Evolutionary conservation across 306 rosid genomes (phyloP).

Genomic region (Citrullus colocynthis): DNA sequence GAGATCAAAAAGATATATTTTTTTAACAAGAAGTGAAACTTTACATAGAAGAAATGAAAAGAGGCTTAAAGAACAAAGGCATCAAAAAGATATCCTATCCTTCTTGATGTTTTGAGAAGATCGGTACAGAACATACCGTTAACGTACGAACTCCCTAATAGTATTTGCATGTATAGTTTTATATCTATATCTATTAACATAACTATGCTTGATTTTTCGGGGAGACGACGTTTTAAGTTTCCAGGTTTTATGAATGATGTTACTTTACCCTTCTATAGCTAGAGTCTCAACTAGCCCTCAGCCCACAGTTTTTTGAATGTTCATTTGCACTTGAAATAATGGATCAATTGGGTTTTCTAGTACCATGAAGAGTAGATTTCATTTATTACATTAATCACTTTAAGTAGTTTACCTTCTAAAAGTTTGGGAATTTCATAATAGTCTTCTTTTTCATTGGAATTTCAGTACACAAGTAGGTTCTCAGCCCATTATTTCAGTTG

Average conservation of each 20-base stretch:
- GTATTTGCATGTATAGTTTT: neutral
- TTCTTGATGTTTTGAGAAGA: neutral
- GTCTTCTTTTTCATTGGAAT: constrained; percentile 17
- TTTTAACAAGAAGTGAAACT: no score
- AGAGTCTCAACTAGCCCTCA: neutral
- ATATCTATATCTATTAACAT: neutral
- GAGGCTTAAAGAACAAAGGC: neutral
- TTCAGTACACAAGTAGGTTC: constrained; percentile 94
- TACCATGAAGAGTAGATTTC: neutral
- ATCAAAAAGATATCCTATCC: neutral
- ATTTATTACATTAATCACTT: constrained; percentile 7
- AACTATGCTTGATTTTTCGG: neutral
- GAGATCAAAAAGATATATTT: neutral
- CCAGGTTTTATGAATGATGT: neutral
- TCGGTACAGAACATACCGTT: neutral
- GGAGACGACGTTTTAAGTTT: neutral
- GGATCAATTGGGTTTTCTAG: neutral
- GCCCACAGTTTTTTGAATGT: neutral
- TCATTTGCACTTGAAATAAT: neutral
- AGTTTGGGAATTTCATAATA: neutral
- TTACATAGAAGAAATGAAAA: no score
- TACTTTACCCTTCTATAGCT: neutral
- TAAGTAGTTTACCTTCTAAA: constrained; percentile 8
- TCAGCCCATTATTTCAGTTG: constrained; percentile 84
- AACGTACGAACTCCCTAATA: neutral